Base-by-base conservation (phyloP, 345 rosid genomes). In the Eutrema japonicum region DNA sequence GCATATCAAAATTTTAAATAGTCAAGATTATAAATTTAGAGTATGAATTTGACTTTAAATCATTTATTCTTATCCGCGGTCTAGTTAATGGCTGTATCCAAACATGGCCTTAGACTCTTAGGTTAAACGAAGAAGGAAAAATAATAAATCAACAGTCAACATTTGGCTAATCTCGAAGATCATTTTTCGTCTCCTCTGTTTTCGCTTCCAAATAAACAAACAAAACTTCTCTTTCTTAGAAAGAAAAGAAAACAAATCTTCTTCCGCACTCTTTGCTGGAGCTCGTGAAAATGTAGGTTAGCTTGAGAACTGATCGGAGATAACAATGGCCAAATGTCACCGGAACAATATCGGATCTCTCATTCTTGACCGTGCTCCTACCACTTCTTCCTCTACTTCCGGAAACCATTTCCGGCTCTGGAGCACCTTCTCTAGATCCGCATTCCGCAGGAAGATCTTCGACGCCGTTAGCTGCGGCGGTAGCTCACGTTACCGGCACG, bases 391-490 rank as follows among this genome's bases (percentile, higher is more conserved):
- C 64, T 48, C 71, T 33, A 32, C 69, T 64, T 42, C 71, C 43
- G 60, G 66, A 53, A 16, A 71, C 43, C 87, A 85, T 38, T 81
- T 76, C 85, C 85, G 93, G 1, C 80, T 77, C 38, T 93, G 96
- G 90, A 72, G 77, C 11, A 73, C 85, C 10, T 86, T 88, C 83
- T 86, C 90, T 49, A 83, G 79, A 56, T 58, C 96, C 47, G 41
- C 96, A 53, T 83, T 93, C 80, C 89, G 96, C 58, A 84, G 90
- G 18, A 83, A 80, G 73, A 73, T 94, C 74, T 70, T 87, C 55
- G 81, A 85, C 63, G 93, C 93, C 36, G 82, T 94, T 9, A 84
- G 95, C 78, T 94, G 98, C 72, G 97, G 97, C 9, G 88, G 90
- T 7, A 80, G 87, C 71, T 83, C 90, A 10, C 83, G 91, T 12